These are phyloP conservation scores for Pigoraptor vietnamica DNA, from an alignment of 78 protist genomes.

Conservation along the genomic window DNA sequence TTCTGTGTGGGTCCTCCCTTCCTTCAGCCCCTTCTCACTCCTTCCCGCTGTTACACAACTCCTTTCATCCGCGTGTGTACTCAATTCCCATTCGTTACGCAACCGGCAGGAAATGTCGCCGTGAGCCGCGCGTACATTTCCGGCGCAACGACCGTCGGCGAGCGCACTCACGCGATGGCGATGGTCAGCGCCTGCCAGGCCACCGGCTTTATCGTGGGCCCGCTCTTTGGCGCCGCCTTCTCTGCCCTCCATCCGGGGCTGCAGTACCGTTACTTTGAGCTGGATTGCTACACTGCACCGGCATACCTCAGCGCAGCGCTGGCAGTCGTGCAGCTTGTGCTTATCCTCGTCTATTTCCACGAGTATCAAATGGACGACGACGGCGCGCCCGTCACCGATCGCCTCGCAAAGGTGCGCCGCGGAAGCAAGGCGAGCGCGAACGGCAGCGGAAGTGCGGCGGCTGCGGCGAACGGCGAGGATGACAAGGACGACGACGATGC, in stretches of 20 bases:
- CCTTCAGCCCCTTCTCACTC: no score
- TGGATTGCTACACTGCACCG: conserved; percentile 35
- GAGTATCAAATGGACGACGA: neutral
- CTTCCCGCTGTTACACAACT: no score
- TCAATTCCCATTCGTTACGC: no score
- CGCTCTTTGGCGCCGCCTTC: conserved; percentile 11
- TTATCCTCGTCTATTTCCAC: conserved; percentile 6
- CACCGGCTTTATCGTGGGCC: conserved; percentile 39
- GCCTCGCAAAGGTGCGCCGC: neutral
- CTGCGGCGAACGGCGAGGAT: no score
- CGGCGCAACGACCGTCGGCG: neutral
- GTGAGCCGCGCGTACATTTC: conserved; percentile 40
- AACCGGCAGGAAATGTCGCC: conserved; percentile 39
- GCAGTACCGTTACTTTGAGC: neutral
- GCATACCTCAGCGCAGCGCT: conserved; percentile 25
- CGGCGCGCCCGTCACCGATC: neutral
- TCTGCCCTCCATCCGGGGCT: neutral
- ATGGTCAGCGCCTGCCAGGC: conserved; percentile 32
- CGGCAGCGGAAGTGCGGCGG: no score
- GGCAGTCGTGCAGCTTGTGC: neutral
- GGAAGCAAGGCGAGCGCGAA: no score
- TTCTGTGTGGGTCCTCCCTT: no score
- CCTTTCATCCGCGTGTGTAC: no score
- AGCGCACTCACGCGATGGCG: conserved; percentile 23
- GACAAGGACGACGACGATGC: neutral